A percentile compares a stretch with the other conserved stretches of the same genome.
phyloP scores from a whole-genome alignment of 2,329 filamentous ascomycete species.

The Penicillium sp. region DNA sequence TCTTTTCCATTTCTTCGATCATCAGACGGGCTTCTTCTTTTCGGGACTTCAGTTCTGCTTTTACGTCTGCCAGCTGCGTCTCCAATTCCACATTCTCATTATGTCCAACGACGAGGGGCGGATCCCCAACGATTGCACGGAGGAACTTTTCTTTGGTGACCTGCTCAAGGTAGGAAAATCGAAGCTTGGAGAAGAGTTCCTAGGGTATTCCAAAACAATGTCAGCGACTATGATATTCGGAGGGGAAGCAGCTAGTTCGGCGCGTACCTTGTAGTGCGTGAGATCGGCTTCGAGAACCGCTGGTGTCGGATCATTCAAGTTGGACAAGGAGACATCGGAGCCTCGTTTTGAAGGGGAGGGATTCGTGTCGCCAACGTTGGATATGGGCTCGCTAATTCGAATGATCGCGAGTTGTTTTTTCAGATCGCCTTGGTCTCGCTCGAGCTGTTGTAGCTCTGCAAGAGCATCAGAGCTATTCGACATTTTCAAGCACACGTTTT shows the following conservation, averaged over 20 bases:
- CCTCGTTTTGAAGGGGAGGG: conserved; percentile 56
- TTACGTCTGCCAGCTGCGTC: conserved; percentile 68
- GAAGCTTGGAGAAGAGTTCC: conserved; percentile 92
- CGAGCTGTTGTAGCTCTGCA: conserved; percentile 53
- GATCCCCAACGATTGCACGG: conserved; percentile 86
- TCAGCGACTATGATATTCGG: conserved; percentile 3
- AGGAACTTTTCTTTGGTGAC: conserved; percentile 99
- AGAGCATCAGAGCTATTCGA: conserved; percentile 29
- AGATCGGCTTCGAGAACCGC: conserved; percentile 81
- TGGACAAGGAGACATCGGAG: conserved; percentile 76
- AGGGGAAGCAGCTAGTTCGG: neutral
- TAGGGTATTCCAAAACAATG: conserved; percentile 30
- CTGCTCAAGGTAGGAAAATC: conserved; percentile 97
- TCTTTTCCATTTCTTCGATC: conserved; percentile 72
- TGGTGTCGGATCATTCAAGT: conserved; percentile 70
- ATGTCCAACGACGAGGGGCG: conserved; percentile 80
- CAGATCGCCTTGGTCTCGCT: conserved; percentile 53
- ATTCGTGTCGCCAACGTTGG: conserved; percentile 36
- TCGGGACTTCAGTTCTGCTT: conserved; percentile 75
- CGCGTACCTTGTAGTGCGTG: conserved; percentile 74
- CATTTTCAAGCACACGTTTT: conserved; percentile 23
- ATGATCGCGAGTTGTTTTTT: conserved; percentile 67
- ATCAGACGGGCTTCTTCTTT: conserved; percentile 79
- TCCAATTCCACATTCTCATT: conserved; percentile 82
- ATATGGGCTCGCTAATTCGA: conserved; percentile 75